Conservation (phyloP, 1,139 yeast genomes). For the Kodamaea plutei region DNA sequence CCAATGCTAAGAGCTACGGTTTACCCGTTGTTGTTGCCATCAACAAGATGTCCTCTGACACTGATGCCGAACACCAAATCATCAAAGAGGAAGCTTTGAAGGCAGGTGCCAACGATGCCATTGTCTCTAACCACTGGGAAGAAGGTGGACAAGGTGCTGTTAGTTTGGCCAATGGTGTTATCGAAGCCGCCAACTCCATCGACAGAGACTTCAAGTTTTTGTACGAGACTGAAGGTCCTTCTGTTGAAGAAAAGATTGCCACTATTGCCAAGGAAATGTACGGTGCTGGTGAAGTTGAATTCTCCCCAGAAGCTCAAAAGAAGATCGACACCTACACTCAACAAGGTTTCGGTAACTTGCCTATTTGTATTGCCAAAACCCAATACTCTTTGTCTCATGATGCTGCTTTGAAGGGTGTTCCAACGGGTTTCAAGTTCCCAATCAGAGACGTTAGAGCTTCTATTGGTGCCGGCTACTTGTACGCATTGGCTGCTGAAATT, state of each 20-base stretch:
- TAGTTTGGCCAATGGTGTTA: constrained; percentile 80
- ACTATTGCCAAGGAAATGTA: constrained; percentile 88
- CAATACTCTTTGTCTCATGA: constrained; percentile 96
- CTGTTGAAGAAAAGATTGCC: constrained; percentile 80
- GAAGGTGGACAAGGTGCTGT: constrained; percentile 96
- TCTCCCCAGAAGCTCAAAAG: constrained; percentile 77
- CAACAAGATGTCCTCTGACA: constrained; percentile 84
- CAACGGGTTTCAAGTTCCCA: constrained; percentile 90
- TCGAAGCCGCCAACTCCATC: constrained; percentile 57
- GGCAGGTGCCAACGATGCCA: constrained; percentile 96
- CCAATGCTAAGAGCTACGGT: constrained; percentile 81
- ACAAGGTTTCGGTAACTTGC: constrained; percentile 90
- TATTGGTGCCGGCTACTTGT: constrained; percentile 94
- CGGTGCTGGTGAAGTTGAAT: constrained; percentile 89
- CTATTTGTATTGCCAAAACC: constrained; percentile 96
- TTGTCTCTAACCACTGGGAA: constrained; percentile 96
- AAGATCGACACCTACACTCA: constrained; percentile 79
- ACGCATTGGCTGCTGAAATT: constrained; percentile 95
- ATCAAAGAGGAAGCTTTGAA: constrained; percentile 78
- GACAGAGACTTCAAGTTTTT: constrained; percentile 63
- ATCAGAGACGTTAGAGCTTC: constrained; percentile 92
- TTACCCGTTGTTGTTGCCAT: constrained; percentile 95
- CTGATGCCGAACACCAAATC: constrained; percentile 77
- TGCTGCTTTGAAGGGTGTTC: constrained; percentile 90
- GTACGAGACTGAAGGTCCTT: constrained; percentile 57